Conservation (phyloP, 192 early-diverging fungal genomes). For the Pilobolus umbonatus region DNA sequence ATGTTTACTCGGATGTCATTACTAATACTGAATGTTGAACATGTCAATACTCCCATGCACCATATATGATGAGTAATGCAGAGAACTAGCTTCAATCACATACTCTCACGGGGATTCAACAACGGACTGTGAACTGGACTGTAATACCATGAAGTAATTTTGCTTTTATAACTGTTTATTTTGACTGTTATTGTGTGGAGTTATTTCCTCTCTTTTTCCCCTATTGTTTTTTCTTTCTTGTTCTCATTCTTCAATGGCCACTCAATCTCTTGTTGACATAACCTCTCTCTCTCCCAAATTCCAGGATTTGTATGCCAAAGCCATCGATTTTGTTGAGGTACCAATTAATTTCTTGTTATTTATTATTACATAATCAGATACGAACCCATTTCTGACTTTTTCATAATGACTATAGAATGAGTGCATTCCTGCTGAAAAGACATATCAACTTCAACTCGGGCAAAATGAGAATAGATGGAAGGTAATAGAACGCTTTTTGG, state of each 20-base stretch:
- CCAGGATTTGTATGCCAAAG: constrained; percentile 49
- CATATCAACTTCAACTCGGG: constrained; percentile 71
- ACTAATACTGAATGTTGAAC: neutral
- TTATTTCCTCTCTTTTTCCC: neutral
- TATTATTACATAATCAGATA: neutral
- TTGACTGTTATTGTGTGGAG: too few species aligned
- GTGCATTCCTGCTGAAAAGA: constrained; percentile 89
- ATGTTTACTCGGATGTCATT: neutral
- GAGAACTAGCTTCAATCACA: neutral
- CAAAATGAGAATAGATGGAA: constrained; percentile 77
- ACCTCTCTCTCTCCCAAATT: constrained; percentile 44
- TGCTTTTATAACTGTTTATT: too few species aligned
- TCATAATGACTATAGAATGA: constrained; percentile 56
- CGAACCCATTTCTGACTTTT: neutral
- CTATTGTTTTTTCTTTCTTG: constrained; percentile 3
- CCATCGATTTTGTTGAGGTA: constrained; percentile 60
- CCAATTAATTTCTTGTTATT: neutral
- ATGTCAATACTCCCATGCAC: neutral
- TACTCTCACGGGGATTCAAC: neutral
- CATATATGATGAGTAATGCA: constrained; percentile 3
- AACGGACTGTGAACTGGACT: too few species aligned
- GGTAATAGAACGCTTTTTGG: constrained; percentile 38
- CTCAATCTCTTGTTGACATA: constrained; percentile 30
- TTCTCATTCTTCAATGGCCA: constrained; percentile 24
- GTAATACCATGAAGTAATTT: too few species aligned